A percentile compares a stretch with the other conserved stretches of the same genome.
These are phyloP conservation scores for Boechera stricta DNA, from an alignment of 345 rosid genomes.

Conservation along the genomic window DNA sequence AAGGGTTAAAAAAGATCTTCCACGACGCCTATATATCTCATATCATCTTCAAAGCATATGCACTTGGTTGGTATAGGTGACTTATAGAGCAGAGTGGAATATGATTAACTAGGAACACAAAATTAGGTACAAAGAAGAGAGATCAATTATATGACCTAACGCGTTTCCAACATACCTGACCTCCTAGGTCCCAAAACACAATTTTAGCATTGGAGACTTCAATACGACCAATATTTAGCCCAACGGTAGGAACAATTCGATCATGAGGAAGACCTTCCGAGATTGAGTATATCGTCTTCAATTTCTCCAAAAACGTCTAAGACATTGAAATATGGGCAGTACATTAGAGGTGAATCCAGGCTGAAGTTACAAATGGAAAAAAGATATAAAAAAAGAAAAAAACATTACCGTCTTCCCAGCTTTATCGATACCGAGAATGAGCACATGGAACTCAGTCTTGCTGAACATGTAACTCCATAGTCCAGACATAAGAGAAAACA, in stretches of 20 bases:
- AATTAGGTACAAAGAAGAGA: neutral
- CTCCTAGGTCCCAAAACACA: constrained; percentile 97
- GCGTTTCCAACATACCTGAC: constrained; percentile 66
- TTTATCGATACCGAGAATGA: constrained; percentile 97
- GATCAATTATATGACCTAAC: neutral
- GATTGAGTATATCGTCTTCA: constrained; percentile 80
- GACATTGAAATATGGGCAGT: constrained; percentile 22
- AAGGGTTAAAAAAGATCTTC: neutral
- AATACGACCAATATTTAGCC: constrained; percentile 92
- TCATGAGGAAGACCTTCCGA: constrained; percentile 96
- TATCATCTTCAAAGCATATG: neutral
- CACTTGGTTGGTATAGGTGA: neutral
- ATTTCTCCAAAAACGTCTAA: constrained; percentile 92
- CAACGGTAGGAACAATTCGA: constrained; percentile 98
- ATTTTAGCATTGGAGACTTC: constrained; percentile 86
- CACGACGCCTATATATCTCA: neutral
- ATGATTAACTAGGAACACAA: neutral
- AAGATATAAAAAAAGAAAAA: neutral
- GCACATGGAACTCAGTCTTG: constrained; percentile 90
- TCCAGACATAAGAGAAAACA: constrained; percentile 98
- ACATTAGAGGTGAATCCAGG: neutral
- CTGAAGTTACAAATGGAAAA: neutral
- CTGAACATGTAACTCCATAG: constrained; percentile 84
- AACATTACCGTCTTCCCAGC: constrained; percentile 89
- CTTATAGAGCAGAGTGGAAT: neutral